Conservation (phyloP, 768 basidiomycete species). For the Suillus occidentalis region DNA sequence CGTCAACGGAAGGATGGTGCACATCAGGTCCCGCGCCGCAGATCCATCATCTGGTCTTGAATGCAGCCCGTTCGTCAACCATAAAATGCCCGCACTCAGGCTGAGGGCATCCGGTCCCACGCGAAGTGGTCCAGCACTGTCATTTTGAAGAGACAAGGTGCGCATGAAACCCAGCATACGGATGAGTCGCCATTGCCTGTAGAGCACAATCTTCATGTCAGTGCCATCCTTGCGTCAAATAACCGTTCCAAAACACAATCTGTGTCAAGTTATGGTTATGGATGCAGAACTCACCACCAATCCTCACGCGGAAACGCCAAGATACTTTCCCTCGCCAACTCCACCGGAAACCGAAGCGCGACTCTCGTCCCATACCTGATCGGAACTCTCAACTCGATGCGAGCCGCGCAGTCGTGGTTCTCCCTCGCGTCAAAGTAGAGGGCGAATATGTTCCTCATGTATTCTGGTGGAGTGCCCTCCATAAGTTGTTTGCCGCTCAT, state of each 20-base stretch:
- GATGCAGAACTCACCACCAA: neutral
- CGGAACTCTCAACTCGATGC: conserved; percentile 31
- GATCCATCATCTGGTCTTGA: conserved; percentile 24
- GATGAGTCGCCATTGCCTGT: conserved; percentile 15
- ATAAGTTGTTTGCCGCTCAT: conserved; percentile 19
- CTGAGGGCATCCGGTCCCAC: conserved; percentile 10
- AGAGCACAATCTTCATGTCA: too few species aligned
- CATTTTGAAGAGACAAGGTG: conserved; percentile 25
- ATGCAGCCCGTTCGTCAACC: conserved; percentile 28
- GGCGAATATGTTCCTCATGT: conserved; percentile 16
- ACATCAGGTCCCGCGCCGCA: conserved; percentile 21
- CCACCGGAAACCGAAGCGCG: neutral
- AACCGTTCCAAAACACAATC: too few species aligned
- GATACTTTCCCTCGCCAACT: neutral
- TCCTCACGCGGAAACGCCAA: neutral
- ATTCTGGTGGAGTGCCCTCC: conserved; percentile 7
- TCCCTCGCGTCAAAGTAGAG: conserved; percentile 22
- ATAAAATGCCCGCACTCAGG: conserved; percentile 21
- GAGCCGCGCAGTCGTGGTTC: conserved; percentile 22
- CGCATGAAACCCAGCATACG: neutral
- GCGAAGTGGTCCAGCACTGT: neutral
- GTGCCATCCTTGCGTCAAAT: too few species aligned
- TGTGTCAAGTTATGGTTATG: too few species aligned
- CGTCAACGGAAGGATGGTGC: conserved; percentile 23
- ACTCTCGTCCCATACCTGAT: neutral